Evolutionary conservation across 164 flowering plant species (phyloP).

Genomic region (Echeveria elegans): DNA sequence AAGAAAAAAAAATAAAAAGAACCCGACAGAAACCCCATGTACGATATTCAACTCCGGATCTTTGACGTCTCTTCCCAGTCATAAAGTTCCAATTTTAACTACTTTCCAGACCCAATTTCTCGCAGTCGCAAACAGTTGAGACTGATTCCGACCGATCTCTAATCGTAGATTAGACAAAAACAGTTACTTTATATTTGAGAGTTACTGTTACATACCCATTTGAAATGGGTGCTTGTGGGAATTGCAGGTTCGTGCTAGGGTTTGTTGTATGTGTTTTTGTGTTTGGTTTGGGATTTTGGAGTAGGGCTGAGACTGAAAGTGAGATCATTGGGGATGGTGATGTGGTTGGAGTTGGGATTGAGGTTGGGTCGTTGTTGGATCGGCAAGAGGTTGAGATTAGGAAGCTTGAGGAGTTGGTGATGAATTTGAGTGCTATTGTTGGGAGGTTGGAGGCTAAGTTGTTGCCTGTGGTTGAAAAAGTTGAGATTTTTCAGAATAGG

Average conservation of each 20-base stretch:
- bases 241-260: background rate
- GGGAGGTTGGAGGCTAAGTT: constrained; percentile 1
- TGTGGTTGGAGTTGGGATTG: background rate
- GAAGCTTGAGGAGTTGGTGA: too few relatives aligned
- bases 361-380: constrained; percentile 7
- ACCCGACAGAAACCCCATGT: background rate
- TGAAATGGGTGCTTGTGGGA: constrained; percentile 1
- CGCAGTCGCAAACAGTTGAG: background rate
- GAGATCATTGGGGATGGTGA: background rate
- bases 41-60: background rate
- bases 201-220: background rate
- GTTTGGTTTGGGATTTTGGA: background rate
- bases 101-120: background rate
- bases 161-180: background rate
- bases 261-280: background rate
- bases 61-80: background rate
- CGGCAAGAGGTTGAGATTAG: background rate
- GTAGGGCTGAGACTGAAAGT: constrained; percentile 8
- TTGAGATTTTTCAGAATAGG: background rate
- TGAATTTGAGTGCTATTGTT: constrained; percentile 8
- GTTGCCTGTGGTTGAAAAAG: constrained; percentile 2
- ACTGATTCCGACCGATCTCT: background rate
- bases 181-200: background rate
- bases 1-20: background rate
- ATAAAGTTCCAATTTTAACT: background rate